Conservation (phyloP, 1,139 yeast genomes). For the Taphrina communis region DNA sequence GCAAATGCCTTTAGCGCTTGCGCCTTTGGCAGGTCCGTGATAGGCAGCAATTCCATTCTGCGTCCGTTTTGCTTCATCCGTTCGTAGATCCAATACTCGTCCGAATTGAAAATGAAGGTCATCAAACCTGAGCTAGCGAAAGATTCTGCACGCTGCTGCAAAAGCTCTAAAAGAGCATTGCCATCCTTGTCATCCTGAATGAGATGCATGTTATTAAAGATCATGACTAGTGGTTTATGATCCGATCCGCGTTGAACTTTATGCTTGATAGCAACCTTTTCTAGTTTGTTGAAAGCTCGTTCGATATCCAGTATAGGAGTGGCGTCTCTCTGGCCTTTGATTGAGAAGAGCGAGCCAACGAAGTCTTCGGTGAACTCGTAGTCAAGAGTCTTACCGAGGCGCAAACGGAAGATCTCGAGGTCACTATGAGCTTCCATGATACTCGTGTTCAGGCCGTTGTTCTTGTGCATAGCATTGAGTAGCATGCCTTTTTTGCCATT, state of each 20-base stretch:
- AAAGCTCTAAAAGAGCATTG: conserved; percentile 68
- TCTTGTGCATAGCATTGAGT: conserved; percentile 70
- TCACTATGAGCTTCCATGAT: conserved; percentile 84
- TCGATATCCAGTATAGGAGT: conserved; percentile 83
- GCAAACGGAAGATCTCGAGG: conserved; percentile 77
- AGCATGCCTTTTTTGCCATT: conserved; percentile 82
- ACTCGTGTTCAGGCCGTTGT: conserved; percentile 69
- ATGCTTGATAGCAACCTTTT: conserved; percentile 68
- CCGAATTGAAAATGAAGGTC: conserved; percentile 77
- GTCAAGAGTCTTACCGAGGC: conserved; percentile 76
- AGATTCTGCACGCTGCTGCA: conserved; percentile 83
- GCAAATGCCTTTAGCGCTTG: conserved; percentile 66
- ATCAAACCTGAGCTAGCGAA: conserved; percentile 77
- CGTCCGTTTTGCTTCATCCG: conserved; percentile 75
- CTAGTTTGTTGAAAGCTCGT: conserved; percentile 76
- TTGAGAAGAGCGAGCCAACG: conserved; percentile 79
- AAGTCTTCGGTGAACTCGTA: conserved; percentile 80
- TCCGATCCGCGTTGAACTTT: conserved; percentile 50
- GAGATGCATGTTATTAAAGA: conserved; percentile 76
- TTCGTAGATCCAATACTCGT: conserved; percentile 87
- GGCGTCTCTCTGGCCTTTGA: conserved; percentile 83
- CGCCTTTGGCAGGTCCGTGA: conserved; percentile 65
- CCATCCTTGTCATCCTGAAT: conserved; percentile 76
- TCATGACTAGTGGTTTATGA: conserved; percentile 66
- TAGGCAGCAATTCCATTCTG: conserved; percentile 72